Base-by-base conservation (phyloP, 1,139 yeast species). In the Zygosaccharomyces pseudobailii region DNA sequence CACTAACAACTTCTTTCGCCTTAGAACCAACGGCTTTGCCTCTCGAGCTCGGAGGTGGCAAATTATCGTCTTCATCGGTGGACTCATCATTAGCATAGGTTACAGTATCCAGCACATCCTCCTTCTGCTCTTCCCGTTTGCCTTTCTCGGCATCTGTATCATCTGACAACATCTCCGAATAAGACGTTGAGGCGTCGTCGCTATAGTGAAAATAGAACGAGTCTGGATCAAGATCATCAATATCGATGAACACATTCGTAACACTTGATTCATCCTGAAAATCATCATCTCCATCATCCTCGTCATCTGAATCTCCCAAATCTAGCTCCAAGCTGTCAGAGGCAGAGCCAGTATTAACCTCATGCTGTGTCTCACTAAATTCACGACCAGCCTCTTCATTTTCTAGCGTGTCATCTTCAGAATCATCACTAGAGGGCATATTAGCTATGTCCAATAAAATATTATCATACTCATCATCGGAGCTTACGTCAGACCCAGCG, bases 1-100 rank as follows among this genome's bases (percentile, higher is more conserved):
- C 84, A 6, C 95, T 84, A 20, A 92, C 75, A 9, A 92, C 88
- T 65, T 92, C 97, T 55, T 92, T 89, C 2, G 86, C 80, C 55
- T 84, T 82, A 6, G 88, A 80, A 1, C 89, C 94, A 31, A 81
- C 68, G 38, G 68, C 72, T 43, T 74, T 73, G 45, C 72, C 74
- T 47, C 76, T 73, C 9, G 79, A 73, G 5, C 84, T 76, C 4
- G 82, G 78, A 17, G 81, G 81, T 3, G 95, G 95, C 40, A 90
- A 69, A 19, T 81, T 74, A 27, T 79, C 76, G 62, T 92, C 97
- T 52, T 87, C 95, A 66, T 92, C 98, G 0, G 97, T 92, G 8
- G 95, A 87, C 57, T 90, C 96, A 39, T 92, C 95, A 54, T 71
- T 73, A 35, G 65, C 62, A 44, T 60, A 67, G 6, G 53, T 52